phyloP scores from a whole-genome alignment of 1,284 basidiomycete genomes.

The Takashimella koratensis region DNA sequence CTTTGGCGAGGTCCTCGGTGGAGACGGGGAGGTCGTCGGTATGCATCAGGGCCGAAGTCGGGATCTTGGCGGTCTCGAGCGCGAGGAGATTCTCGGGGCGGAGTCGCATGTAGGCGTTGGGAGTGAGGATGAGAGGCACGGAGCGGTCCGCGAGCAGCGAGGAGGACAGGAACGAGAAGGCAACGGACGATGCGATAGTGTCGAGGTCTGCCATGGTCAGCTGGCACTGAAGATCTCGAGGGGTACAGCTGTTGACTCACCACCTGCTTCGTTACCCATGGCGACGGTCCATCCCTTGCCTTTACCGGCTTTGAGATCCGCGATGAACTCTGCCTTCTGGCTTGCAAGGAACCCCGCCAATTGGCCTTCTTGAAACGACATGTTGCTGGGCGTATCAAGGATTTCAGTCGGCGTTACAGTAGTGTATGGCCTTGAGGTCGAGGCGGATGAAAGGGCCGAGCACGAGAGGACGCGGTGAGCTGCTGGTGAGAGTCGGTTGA shows the following conservation, averaged over 20 bases:
- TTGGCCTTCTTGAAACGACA: conserved; percentile 2
- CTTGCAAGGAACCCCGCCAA: conserved; percentile 48
- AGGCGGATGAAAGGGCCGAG: conserved; percentile 5
- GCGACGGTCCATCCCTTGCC: conserved; percentile 69
- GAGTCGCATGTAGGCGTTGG: conserved; percentile 65
- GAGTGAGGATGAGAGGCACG: conserved; percentile 73
- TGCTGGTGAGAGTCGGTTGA: conserved; percentile 21
- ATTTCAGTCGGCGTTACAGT: neutral
- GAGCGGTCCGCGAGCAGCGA: conserved; percentile 54
- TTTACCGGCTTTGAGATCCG: conserved; percentile 50
- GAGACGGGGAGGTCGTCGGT: conserved; percentile 44
- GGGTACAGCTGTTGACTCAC: conserved; percentile 54
- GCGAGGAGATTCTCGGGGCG: conserved; percentile 84
- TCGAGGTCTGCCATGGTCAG: conserved; percentile 67
- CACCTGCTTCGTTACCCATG: conserved; percentile 90
- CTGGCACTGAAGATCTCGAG: conserved; percentile 1
- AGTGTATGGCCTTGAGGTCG: neutral
- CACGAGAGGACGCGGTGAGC: conserved; percentile 29
- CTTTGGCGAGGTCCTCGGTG: conserved; percentile 50
- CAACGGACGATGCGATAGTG: conserved; percentile 75
- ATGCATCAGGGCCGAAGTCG: conserved; percentile 54
- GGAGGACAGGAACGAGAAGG: conserved; percentile 67
- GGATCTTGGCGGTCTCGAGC: conserved; percentile 61
- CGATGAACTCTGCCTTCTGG: conserved; percentile 54
- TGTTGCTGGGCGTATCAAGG: neutral